Base-by-base conservation (phyloP, 2,329 filamentous ascomycete genomes). In the Colletotrichum tamarilloi region DNA sequence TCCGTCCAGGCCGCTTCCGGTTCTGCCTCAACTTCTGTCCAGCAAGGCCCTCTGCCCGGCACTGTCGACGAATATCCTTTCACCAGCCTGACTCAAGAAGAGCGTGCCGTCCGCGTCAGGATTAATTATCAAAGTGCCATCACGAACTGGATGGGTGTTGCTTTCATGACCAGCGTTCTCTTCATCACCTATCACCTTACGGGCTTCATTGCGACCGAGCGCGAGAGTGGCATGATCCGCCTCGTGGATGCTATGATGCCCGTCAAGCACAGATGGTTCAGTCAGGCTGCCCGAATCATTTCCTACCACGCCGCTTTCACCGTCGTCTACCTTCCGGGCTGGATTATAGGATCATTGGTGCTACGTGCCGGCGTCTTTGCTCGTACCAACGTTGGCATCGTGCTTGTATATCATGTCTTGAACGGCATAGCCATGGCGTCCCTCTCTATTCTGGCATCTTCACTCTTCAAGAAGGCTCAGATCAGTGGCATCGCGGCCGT, bases 161-260 rank as follows among this genome's bases (percentile, higher is more conserved):
- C 92, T 1, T 95, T 97, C 79, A 91, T 97, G 77, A 90, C 95
- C 62, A 93, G 92, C 24, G 88, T 97, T 67, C 91, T 97, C 58
- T 94, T 94, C 67, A 89, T 98, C 30, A 92, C 92, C 49, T 98
- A 98, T 80, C 95, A 98, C 78, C 86, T 97, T 69, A 94, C 94
- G 0, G 95, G 95, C 9, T 91, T 95, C 77, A 92, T 97, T 80
- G 95, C 95, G 8, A 91, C 92, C 2, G 95, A 98, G 83, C 88
- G 95, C 68, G 95, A 98, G 84, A 87, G 91, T 19, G 95, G 95
- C 71, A 97, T 98, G 89, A 94, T 94, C 5, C 94, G 95, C 75
- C 86, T 98, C 32, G 91, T 98, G 56, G 95, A 98, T 82, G 93
- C 94, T 67, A 98, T 97, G 94, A 95, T 97, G 87, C 93, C 94